Evolutionary conservation across 495 filamentous ascomycete species (phyloP).

Genomic region (Neurospora sp.): DNA sequence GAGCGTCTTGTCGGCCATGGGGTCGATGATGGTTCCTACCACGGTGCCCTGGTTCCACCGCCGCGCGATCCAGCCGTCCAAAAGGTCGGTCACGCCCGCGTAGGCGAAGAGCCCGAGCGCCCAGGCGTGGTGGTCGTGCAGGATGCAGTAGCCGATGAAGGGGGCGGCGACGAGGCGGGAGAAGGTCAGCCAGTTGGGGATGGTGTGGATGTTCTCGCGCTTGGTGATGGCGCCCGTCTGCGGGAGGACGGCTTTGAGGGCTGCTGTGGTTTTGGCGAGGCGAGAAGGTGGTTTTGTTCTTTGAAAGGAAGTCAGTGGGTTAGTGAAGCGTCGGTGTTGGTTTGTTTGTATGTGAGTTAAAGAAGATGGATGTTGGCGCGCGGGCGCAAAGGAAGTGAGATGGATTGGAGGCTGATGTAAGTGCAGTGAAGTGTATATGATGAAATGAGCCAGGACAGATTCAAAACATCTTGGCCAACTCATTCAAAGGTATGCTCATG

Average conservation of each 20-base stretch:
- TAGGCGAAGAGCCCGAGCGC: constrained; percentile 83
- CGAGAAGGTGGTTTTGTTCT: not conserved
- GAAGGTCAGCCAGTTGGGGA: constrained; percentile 88
- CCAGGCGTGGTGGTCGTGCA: constrained; percentile 66
- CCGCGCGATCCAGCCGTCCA: constrained; percentile 89
- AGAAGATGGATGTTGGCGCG: not conserved
- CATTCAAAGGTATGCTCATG: not conserved
- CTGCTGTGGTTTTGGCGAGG: constrained; percentile 1
- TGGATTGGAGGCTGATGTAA: not conserved
- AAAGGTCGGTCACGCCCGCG: constrained; percentile 80
- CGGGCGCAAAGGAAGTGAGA: not conserved
- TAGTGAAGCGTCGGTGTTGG: not conserved
- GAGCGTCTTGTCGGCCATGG: constrained; percentile 90
- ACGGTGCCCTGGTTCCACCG: constrained; percentile 83
- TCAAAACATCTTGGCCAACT: not conserved
- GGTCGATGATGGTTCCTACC: constrained; percentile 91
- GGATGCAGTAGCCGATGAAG: constrained; percentile 77
- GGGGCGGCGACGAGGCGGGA: constrained; percentile 77
- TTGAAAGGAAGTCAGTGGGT: not conserved
- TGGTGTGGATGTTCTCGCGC: constrained; percentile 90
- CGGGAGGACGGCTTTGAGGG: constrained; percentile 27
- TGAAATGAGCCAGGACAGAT: not conserved
- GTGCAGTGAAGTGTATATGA: not conserved
- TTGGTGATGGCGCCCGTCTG: constrained; percentile 16
- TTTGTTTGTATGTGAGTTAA: not conserved